phyloP scores from a whole-genome alignment of 257 asterid genomes.

The Petrea volubilis region DNA sequence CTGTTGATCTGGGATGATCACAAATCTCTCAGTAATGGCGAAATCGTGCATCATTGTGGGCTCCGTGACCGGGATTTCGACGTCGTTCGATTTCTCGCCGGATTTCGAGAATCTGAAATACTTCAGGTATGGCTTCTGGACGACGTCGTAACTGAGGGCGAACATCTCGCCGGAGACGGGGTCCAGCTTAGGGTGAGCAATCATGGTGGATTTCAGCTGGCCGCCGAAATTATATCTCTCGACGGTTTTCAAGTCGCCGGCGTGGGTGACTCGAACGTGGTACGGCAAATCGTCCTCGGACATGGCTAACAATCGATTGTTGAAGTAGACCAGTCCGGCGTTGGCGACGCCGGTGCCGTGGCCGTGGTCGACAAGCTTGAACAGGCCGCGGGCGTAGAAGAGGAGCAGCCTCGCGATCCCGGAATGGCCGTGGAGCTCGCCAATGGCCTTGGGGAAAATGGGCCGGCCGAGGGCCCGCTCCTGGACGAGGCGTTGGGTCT shows the following conservation, averaged over 20 bases:
- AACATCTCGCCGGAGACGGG: constrained; percentile 86
- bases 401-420: constrained; percentile 86
- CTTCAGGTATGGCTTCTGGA: constrained; percentile 82
- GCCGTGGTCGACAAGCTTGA: constrained; percentile 62
- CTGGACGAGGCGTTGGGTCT: constrained; percentile 70
- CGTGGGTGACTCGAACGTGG: constrained; percentile 61
- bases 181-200: constrained; percentile 96
- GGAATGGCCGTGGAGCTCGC: constrained; percentile 91
- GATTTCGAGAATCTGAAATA: constrained; percentile 62
- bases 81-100: constrained; percentile 74
- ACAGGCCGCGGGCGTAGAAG: constrained; percentile 81
- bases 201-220: constrained; percentile 76
- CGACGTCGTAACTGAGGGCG: constrained; percentile 87
- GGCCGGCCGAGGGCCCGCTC: constrained; percentile 79
- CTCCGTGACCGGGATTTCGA: constrained; percentile 77
- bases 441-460: constrained; percentile 94
- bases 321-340: constrained; percentile 89
- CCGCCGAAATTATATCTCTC: constrained; percentile 60
- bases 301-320: constrained; percentile 81
- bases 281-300: constrained; percentile 96
- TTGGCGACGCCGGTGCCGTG: constrained; percentile 93
- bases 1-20: constrained; percentile 88
- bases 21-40: constrained; percentile 85
- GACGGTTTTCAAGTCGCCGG: constrained; percentile 75
- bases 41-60: constrained; percentile 99